Percentiles rank a stretch among this genome's conserved stretches.
phyloP scores from a whole-genome alignment of 2,329 filamentous ascomycete species.

The Talaromyces sp. region DNA sequence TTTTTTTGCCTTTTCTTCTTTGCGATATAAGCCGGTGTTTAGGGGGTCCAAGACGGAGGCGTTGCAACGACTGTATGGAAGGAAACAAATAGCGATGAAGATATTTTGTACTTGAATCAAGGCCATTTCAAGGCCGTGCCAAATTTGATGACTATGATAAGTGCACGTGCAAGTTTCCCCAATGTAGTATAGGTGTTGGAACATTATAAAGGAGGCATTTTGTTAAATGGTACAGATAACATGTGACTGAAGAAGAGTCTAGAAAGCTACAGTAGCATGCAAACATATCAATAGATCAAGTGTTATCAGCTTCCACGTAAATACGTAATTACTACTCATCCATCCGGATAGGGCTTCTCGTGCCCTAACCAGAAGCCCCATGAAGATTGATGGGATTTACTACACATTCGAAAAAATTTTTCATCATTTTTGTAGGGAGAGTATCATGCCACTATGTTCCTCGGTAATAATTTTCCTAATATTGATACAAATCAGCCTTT shows the following conservation, averaged over 20 bases:
- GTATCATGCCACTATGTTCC: neutral
- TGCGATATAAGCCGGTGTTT: neutral
- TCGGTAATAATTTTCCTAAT: neutral
- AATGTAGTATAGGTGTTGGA: neutral
- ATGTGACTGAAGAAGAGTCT: neutral
- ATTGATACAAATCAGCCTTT: neutral
- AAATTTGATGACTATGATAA: neutral
- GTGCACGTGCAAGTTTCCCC: neutral
- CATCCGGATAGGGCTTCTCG: neutral
- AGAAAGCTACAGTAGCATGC: neutral
- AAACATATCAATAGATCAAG: neutral
- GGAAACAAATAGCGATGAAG: constrained; percentile 4
- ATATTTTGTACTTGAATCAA: neutral
- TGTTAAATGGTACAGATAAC: neutral
- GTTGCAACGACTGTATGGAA: constrained; percentile 8
- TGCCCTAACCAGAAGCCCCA: neutral
- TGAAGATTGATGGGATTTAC: neutral
- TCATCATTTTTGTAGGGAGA: neutral
- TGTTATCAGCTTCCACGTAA: too few species aligned
- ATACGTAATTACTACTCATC: neutral
- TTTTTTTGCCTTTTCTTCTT: neutral
- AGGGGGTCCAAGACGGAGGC: neutral
- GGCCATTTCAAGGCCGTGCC: neutral
- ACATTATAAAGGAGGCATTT: neutral
- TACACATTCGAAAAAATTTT: neutral